Evolutionary conservation across 352 stramenopile species (phyloP).

Genomic region (Globisporangium paroecandrum): DNA sequence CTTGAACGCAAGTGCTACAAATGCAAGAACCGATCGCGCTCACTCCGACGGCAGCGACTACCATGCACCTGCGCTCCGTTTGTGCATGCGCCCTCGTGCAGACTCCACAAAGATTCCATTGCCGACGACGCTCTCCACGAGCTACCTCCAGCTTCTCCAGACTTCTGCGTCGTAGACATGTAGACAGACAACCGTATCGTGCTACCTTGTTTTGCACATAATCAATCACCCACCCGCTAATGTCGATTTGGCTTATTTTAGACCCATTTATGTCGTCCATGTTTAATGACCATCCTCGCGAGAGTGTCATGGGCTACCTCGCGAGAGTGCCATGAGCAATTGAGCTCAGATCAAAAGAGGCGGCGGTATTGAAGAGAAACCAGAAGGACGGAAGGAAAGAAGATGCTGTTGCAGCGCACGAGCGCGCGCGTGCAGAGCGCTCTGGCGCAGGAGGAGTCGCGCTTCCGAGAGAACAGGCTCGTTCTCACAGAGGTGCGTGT

Average conservation of each 20-base stretch:
- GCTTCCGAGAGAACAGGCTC: conserved; percentile 35
- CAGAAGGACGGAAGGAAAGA: background rate
- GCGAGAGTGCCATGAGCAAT: too few relatives aligned
- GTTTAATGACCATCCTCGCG: too few relatives aligned
- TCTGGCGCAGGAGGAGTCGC: conserved; percentile 43
- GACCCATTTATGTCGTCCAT: too few relatives aligned
- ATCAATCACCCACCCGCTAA: too few relatives aligned
- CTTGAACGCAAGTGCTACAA: background rate
- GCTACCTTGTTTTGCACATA: background rate
- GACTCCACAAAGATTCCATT: conserved; percentile 37
- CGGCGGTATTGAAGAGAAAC: conserved; percentile 4
- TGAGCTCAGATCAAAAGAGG: background rate
- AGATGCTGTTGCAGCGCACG: conserved; percentile 37
- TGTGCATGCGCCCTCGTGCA: conserved; percentile 26
- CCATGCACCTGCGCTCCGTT: background rate
- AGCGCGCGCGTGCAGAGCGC: conserved; percentile 28
- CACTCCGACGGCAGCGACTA: background rate
- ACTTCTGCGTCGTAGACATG: background rate
- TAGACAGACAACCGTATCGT: background rate
- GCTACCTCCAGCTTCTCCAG: conserved; percentile 10
- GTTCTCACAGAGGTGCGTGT: conserved; percentile 42
- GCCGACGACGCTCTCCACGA: conserved; percentile 16
- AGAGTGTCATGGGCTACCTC: too few relatives aligned
- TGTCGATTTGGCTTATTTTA: too few relatives aligned
- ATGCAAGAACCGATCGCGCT: background rate